Percentiles rank a stretch among this genome's conserved stretches.
Conservation (phyloP, 2,329 filamentous ascomycete genomes). For the Cadophora luteo-olivacea region DNA sequence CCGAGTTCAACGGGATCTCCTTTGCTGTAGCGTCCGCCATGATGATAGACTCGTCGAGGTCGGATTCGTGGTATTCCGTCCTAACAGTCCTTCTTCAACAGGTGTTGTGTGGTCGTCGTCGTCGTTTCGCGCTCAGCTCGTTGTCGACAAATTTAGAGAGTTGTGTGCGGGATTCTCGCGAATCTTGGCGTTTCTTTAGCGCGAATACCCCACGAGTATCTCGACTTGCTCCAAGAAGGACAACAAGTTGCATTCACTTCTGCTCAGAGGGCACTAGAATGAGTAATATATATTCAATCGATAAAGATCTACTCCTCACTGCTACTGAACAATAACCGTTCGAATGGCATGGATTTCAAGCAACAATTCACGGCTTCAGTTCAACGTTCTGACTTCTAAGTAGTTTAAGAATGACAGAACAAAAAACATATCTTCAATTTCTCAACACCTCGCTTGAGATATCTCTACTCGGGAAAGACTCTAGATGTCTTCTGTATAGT, state of each 20-base stretch:
- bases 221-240: not conserved
- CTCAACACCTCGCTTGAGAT: no score
- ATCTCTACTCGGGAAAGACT: no score
- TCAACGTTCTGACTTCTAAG: no score
- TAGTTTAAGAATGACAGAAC: no score
- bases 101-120: slow-evolving; percentile 10
- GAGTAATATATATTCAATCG: no score
- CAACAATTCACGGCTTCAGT: no score
- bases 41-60: slow-evolving; percentile 42
- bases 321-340: no score
- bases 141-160: slow-evolving; percentile 12
- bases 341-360: no score
- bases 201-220: not conserved
- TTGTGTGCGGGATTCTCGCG: slow-evolving; percentile 10
- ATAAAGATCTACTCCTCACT: no score
- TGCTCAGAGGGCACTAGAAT: not conserved
- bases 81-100: not conserved
- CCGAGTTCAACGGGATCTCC: slow-evolving; percentile 79
- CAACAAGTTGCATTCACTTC: not conserved
- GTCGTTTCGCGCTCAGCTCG: slow-evolving; percentile 10
- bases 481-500: no score
- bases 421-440: no score
- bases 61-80: not conserved
- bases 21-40: slow-evolving; percentile 65
- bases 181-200: slow-evolving; percentile 1